Percentiles rank a stretch among this genome's conserved stretches.
Evolutionary conservation across 805 yeast species (phyloP).

Genomic region (Sugiyamaella boreocaroliniensis): DNA sequence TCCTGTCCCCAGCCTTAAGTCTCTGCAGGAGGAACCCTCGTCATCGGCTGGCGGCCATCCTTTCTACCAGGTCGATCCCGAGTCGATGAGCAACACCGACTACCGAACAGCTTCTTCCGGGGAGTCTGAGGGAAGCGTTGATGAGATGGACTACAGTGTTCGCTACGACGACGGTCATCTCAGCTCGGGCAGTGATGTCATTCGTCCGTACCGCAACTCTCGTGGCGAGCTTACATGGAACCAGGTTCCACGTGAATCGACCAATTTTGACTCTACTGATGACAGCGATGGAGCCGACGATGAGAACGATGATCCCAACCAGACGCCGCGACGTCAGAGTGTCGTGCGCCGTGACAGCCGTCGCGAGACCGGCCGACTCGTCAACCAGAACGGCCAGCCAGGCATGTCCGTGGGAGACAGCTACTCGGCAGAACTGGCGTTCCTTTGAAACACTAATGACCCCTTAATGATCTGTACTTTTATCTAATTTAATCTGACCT

Average conservation of each 20-base stretch:
- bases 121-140: constrained; percentile 3
- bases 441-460: constrained; percentile 20
- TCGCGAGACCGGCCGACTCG: constrained; percentile 33
- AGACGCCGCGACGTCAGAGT: not conserved
- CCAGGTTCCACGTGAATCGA: constrained; percentile 9
- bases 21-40: constrained; percentile 4
- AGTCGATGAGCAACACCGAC: constrained; percentile 18
- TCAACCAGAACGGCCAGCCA: constrained; percentile 21
- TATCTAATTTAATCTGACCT: not conserved
- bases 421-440: constrained; percentile 29
- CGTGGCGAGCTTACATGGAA: constrained; percentile 31
- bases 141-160: constrained; percentile 16
- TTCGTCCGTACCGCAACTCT: constrained; percentile 29
- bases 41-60: not conserved
- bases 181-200: constrained; percentile 8
- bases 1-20: constrained; percentile 4
- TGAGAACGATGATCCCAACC: not conserved
- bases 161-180: constrained; percentile 17
- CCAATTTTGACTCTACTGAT: constrained; percentile 4
- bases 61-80: constrained; percentile 5
- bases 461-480: not conserved
- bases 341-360: constrained; percentile 6
- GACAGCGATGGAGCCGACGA: constrained; percentile 1
- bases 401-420: constrained; percentile 4
- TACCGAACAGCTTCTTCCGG: constrained; percentile 32